Percentiles rank a stretch among this genome's conserved stretches.
Evolutionary conservation across 2,329 filamentous ascomycete genomes (phyloP).

Genomic region (Fusarium proliferatum): DNA sequence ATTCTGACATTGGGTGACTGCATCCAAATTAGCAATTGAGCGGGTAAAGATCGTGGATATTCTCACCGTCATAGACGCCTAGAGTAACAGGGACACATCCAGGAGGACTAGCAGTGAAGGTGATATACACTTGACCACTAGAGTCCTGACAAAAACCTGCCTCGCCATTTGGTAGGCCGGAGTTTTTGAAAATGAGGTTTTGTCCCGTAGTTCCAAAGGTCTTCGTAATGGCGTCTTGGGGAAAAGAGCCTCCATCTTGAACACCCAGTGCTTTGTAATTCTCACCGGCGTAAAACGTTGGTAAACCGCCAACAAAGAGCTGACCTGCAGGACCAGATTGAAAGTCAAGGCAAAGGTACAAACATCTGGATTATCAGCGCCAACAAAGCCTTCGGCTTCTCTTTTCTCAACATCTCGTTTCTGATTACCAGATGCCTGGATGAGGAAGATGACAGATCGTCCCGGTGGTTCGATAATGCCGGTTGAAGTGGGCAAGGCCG

Average conservation of each 20-base stretch:
- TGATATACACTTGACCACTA: background rate
- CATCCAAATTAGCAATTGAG: background rate
- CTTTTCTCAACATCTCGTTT: background rate
- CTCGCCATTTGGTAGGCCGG: background rate
- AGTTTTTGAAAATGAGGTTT: background rate
- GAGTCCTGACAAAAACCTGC: background rate
- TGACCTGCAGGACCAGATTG: background rate
- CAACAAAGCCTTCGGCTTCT: background rate
- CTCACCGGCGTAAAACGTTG: background rate
- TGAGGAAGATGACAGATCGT: background rate
- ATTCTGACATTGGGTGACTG: background rate
- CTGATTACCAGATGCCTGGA: background rate
- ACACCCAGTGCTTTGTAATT: background rate
- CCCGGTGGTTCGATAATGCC: background rate
- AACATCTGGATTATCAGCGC: background rate
- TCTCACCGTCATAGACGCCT: background rate
- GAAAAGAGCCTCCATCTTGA: background rate
- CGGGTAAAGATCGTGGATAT: rapidly evolving
- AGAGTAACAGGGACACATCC: background rate
- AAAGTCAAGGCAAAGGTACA: background rate
- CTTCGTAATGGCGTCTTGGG: too few species aligned
- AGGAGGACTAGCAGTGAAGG: background rate
- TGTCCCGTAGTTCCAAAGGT: background rate
- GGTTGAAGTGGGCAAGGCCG: background rate
- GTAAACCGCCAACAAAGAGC: background rate